Evolutionary conservation across 2,329 filamentous ascomycete species (phyloP), one percentile per base, ranked within the genome.

Genomic region (Nemania serpens): DNA sequence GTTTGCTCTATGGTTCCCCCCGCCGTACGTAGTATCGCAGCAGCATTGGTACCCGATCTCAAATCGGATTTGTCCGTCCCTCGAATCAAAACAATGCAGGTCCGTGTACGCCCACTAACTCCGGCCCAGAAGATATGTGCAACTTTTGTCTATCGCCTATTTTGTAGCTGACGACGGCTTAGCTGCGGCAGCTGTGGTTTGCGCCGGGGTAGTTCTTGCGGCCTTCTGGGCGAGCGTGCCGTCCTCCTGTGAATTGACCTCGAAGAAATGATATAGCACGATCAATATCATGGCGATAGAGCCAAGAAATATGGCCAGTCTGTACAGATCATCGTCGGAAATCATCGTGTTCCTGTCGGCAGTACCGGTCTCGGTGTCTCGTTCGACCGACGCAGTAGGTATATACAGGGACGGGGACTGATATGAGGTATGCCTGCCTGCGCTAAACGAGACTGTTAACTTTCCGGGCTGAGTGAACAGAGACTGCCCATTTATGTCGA

Each of bases 251-350:
- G 91, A 86, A 74, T 99, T 98, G 80, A 97, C 86, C 76, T 98
- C 94, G 71, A 99, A 88, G 79, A 96, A 98, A 77, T 98, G 93
- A 79, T 99, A 98, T 29, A 96, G 79, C 33, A 99, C 88, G 68
- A 98, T 97, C 64, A 99, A 84, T 46, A 97, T 82, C 91, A 98
- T 94, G 65, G 94, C 88, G 42, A 88, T 85, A 57, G 88, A 90
- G 79, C 95, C 95, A 62, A 99, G 90, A 76, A 97, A 94, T 76
- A 98, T 88, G 76, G 95, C 93, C 33, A 99, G 86, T 65, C 85
- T 85, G 84, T 98, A 97, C 71, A 99, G 88, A 68, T 95, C 88
- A 76, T 84, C 81, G 86, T 99, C 95, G 75, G 93, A 90, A 75
- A 99, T 98, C 95, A 99, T 99, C 50, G 71, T 91, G 81, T 72